A percentile compares a stretch with the other conserved stretches of the same genome.
Evolutionary conservation across 768 basidiomycete species (phyloP).

Genomic region (Macrolepiota fuliginosa): DNA sequence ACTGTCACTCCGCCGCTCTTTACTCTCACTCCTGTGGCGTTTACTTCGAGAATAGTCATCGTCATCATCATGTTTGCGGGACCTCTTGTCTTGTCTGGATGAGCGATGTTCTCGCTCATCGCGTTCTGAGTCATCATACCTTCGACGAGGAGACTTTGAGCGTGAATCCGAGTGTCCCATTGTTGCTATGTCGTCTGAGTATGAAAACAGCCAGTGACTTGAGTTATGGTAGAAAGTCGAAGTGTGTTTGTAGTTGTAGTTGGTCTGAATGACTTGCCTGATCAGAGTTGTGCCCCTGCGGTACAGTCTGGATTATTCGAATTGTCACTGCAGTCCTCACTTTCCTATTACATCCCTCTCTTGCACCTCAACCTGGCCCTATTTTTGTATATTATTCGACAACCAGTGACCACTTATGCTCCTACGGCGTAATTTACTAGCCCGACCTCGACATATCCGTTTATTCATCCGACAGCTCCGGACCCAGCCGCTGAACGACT

Average conservation of each 20-base stretch:
- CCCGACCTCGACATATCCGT: not conserved
- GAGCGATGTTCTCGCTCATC: constrained; percentile 32
- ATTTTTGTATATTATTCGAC: not conserved
- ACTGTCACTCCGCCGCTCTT: constrained; percentile 27
- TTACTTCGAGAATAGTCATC: constrained; percentile 28
- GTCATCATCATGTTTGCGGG: constrained; percentile 24
- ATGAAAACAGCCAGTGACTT: not conserved
- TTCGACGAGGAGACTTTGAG: constrained; percentile 35
- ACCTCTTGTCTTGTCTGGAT: constrained; percentile 27
- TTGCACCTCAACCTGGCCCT: not conserved
- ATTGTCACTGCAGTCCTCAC: not conserved
- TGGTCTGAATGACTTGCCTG: not conserved
- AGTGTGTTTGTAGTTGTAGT: not conserved
- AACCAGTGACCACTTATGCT: constrained; percentile 10
- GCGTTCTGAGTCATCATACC: constrained; percentile 36
- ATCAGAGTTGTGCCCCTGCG: not conserved
- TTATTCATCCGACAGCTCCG: constrained; percentile 38
- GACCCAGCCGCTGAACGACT: constrained; percentile 56
- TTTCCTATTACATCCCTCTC: not conserved
- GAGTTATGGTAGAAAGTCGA: not conserved
- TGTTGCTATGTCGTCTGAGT: constrained; percentile 2
- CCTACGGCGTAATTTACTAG: not conserved
- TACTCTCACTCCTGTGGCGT: constrained; percentile 28
- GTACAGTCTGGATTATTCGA: not conserved
- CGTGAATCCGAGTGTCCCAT: constrained; percentile 47